phyloP scores from a whole-genome alignment of 192 early-diverging fungal species.

The Umbelopsis isabellina region DNA sequence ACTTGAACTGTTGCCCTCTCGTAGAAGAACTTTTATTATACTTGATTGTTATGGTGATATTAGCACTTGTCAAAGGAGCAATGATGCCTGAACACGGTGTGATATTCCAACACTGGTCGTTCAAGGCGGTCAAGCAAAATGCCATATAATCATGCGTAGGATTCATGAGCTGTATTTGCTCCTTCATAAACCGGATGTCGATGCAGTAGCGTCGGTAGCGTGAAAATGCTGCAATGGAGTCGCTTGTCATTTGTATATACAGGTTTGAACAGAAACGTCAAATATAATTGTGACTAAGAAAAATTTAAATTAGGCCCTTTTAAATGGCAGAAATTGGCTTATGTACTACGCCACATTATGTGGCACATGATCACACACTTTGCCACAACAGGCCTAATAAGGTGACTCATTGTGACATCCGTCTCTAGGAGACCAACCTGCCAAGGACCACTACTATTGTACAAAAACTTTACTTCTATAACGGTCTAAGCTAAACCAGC shows the following conservation, averaged over 20 bases:
- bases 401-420: conserved; percentile 21
- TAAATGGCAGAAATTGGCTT: background rate
- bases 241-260: conserved; percentile 16
- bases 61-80: background rate
- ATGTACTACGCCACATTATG: conserved; percentile 13
- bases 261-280: background rate
- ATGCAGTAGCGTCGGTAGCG: conserved; percentile 6
- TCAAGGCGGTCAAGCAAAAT: background rate
- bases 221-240: conserved; percentile 9
- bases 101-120: conserved; percentile 1
- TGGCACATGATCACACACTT: conserved; percentile 18
- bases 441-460: background rate
- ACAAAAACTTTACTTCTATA: background rate
- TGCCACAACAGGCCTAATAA: conserved; percentile 7
- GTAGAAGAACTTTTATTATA: background rate
- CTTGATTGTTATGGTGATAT: background rate
- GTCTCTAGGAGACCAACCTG: background rate
- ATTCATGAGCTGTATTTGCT: conserved; percentile 3
- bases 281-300: background rate
- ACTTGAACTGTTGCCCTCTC: background rate
- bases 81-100: conserved; percentile 5
- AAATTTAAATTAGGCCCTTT: background rate
- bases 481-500: background rate
- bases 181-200: background rate
- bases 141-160: conserved; percentile 10